Evolutionary conservation across 352 stramenopile species (phyloP).

Genomic region (Halophytophthora polymorphica): DNA sequence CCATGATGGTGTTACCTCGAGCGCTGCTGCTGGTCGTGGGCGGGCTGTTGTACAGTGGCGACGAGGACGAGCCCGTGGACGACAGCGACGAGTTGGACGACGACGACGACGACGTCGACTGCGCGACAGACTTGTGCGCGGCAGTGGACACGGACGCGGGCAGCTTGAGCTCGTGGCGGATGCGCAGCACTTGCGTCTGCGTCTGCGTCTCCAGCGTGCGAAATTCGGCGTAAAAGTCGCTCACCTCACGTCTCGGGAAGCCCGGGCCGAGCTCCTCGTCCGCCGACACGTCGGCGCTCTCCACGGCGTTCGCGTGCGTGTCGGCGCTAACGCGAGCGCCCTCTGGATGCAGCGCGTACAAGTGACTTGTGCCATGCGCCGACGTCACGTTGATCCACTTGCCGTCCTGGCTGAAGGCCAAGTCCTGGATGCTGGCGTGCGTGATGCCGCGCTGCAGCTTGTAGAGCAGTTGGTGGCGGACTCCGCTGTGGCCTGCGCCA

Average conservation of each 20-base stretch:
- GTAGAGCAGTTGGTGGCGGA: conserved; percentile 65
- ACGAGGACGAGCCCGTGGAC: conserved; percentile 36
- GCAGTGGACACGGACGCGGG: conserved; percentile 9
- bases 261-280: conserved; percentile 13
- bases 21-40: conserved; percentile 10
- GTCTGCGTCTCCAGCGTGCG: conserved; percentile 61
- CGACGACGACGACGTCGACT: conserved; percentile 23
- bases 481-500: conserved; percentile 15
- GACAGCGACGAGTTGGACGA: conserved; percentile 37
- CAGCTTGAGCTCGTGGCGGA: conserved; percentile 56
- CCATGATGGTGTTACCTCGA: conserved; percentile 46
- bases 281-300: conserved; percentile 18
- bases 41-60: conserved; percentile 24
- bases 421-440: conserved; percentile 77
- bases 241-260: conserved; percentile 43
- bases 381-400: conserved; percentile 89
- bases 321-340: conserved; percentile 64
- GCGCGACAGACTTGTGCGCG: conserved; percentile 11
- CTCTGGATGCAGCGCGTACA: conserved; percentile 80
- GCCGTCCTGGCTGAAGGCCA: conserved; percentile 77
- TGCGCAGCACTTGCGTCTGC: conserved; percentile 67
- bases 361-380: conserved; percentile 78
- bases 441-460: conserved; percentile 87
- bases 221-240: conserved; percentile 72
- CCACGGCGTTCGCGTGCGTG: conserved; percentile 52